A percentile compares a stretch with the other conserved stretches of the same genome.
Evolutionary conservation across 768 basidiomycete genomes (phyloP).

Genomic region (Agaricus subrufescens): DNA sequence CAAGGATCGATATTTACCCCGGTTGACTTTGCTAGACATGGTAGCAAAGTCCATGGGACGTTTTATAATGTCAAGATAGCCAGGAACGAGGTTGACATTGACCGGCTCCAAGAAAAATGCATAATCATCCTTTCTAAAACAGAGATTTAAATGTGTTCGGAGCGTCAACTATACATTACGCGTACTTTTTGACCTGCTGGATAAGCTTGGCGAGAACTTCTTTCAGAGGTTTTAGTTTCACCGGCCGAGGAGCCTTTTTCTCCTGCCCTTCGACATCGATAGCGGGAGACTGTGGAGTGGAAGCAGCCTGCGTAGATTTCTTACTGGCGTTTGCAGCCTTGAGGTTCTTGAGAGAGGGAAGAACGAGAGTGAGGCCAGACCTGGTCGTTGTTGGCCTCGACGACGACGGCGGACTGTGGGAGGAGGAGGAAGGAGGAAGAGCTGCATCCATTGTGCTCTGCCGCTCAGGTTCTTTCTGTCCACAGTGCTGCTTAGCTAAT

Average conservation of each 20-base stretch:
- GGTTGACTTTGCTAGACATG: conserved; percentile 72
- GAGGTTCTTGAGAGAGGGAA: conserved; percentile 61
- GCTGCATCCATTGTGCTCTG: conserved; percentile 11
- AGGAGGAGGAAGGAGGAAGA: conserved; percentile 6
- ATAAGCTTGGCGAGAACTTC: conserved; percentile 69
- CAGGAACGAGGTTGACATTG: conserved; percentile 51
- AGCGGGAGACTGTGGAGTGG: conserved; percentile 15
- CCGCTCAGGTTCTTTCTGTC: conserved; percentile 12
- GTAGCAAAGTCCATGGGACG: conserved; percentile 93
- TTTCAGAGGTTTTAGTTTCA: conserved; percentile 76
- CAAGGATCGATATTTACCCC: conserved; percentile 71
- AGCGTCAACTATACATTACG: conserved; percentile 13
- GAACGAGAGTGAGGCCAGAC: conserved; percentile 59
- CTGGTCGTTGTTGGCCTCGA: conserved; percentile 18
- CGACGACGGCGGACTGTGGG: background rate
- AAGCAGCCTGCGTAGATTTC: conserved; percentile 33
- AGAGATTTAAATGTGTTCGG: conserved; percentile 4
- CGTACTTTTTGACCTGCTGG: conserved; percentile 68
- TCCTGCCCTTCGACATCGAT: conserved; percentile 25
- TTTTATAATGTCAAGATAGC: conserved; percentile 66
- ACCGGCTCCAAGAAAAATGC: conserved; percentile 77
- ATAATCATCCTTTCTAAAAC: conserved; percentile 74
- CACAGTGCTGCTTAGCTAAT: conserved; percentile 12
- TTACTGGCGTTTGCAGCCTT: conserved; percentile 53
- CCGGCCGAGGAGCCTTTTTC: conserved; percentile 47